Conservation (phyloP, 345 rosid species). For the Euclidium syriacum region DNA sequence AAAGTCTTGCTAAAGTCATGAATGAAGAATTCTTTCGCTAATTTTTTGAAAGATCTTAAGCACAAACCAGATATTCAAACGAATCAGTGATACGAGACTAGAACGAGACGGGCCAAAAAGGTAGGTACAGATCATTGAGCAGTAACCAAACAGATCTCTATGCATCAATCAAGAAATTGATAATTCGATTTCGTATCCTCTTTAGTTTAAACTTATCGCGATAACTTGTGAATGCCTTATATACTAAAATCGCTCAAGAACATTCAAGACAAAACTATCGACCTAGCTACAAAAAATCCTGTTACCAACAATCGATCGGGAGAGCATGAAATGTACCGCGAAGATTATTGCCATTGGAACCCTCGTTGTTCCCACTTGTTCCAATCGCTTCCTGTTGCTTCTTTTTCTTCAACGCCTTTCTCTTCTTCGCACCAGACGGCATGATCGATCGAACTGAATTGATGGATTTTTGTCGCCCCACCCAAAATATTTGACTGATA, state of each 20-base stretch:
- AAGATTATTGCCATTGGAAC: slow-evolving; percentile 20
- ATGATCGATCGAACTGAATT: slow-evolving; percentile 37
- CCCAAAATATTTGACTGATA: neutral
- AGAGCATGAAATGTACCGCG: slow-evolving; percentile 2
- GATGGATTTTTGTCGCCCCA: neutral
- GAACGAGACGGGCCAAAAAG: neutral
- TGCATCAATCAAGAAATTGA: neutral
- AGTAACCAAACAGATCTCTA: slow-evolving; percentile 3
- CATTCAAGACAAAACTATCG: neutral
- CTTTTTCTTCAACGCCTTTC: slow-evolving; percentile 90
- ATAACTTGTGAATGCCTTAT: neutral
- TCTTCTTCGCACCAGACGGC: slow-evolving; percentile 90
- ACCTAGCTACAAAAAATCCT: neutral
- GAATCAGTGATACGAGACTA: neutral
- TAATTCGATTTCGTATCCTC: neutral
- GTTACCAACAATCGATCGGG: neutral
- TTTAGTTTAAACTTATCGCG: neutral
- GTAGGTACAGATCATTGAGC: neutral
- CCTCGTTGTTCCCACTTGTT: neutral
- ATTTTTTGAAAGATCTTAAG: neutral
- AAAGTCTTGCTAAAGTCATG: neutral
- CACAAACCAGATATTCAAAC: slow-evolving; percentile 2
- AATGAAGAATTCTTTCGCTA: neutral
- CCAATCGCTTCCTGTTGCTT: slow-evolving; percentile 39
- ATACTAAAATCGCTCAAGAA: neutral